phyloP scores from a whole-genome alignment of 2,329 filamentous ascomycete genomes.

The Aspergillus sp. region DNA sequence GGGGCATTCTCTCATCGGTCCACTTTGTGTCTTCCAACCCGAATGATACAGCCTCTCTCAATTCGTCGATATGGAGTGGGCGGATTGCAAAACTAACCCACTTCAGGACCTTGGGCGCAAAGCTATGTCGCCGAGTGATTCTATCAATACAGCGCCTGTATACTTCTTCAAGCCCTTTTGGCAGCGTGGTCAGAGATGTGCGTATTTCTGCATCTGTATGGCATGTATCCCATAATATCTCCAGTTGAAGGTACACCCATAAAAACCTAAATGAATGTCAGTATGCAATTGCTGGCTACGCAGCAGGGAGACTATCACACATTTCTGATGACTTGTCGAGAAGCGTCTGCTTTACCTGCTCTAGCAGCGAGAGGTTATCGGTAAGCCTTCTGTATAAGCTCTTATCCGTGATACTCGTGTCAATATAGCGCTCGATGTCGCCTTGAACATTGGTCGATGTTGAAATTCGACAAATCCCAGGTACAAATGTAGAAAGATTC shows the following conservation, averaged over 20 bases:
- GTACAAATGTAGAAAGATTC: constrained; percentile 16
- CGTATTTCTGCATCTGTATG: constrained; percentile 19
- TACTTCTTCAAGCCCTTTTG: constrained; percentile 21
- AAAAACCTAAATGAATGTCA: constrained; percentile 18
- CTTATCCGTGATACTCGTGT: constrained; percentile 19
- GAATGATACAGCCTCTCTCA: constrained; percentile 22
- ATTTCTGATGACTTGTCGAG: constrained; percentile 1
- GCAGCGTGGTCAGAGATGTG: constrained; percentile 12
- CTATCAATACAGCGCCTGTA: constrained; percentile 18
- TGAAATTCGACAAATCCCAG: constrained; percentile 19
- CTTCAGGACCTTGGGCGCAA: constrained; percentile 12
- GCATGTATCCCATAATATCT: constrained; percentile 24
- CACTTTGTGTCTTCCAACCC: constrained; percentile 15
- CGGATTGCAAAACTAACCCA: constrained; percentile 23
- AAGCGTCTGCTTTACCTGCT: constrained; percentile 1
- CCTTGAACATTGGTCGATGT: constrained; percentile 17
- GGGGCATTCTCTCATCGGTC: constrained; percentile 16
- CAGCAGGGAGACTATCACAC: background rate
- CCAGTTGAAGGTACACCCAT: constrained; percentile 24
- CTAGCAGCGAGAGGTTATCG: constrained; percentile 8
- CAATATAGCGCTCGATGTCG: constrained; percentile 22
- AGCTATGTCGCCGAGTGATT: constrained; percentile 9
- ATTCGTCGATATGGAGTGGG: constrained; percentile 22
- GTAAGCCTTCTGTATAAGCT: constrained; percentile 18
- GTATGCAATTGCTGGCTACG: background rate